phyloP scores from a whole-genome alignment of 768 basidiomycete genomes.

The Hygrocybe punicea region DNA sequence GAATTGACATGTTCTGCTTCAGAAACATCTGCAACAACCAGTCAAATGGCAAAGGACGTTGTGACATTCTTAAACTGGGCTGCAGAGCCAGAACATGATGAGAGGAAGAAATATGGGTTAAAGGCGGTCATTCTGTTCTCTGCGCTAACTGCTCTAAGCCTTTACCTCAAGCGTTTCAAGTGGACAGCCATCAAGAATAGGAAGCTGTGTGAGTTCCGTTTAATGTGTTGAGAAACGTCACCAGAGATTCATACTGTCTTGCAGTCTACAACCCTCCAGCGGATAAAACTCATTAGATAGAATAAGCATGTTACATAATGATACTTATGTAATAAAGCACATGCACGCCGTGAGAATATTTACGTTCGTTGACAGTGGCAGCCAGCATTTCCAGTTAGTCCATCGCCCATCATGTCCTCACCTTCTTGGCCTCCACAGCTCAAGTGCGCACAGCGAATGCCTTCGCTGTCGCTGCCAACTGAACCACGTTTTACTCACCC shows the following conservation, averaged over 20 bases:
- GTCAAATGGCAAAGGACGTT: slow-evolving; percentile 99
- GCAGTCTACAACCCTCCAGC: slow-evolving; percentile 62
- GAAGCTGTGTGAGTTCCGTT: slow-evolving; percentile 69
- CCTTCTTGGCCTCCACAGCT: slow-evolving; percentile 80
- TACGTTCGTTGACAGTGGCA: background rate
- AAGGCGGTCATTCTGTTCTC: slow-evolving; percentile 96
- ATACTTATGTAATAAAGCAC: background rate
- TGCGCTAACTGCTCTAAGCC: slow-evolving; percentile 67
- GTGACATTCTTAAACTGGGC: slow-evolving; percentile 95
- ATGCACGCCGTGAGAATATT: slow-evolving; percentile 2
- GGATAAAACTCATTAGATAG: slow-evolving; percentile 59
- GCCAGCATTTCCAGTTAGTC: background rate
- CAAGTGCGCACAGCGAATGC: slow-evolving; percentile 48
- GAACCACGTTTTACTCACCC: background rate
- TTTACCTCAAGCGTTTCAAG: slow-evolving; percentile 96
- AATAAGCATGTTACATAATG: slow-evolving; percentile 10
- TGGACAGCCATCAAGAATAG: slow-evolving; percentile 90
- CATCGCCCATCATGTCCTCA: slow-evolving; percentile 51
- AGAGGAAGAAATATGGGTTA: slow-evolving; percentile 94
- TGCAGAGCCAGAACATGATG: slow-evolving; percentile 96
- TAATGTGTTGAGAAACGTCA: background rate
- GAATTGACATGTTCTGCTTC: slow-evolving; percentile 2
- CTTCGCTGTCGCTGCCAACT: background rate
- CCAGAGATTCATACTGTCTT: background rate
- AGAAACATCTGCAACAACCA: slow-evolving; percentile 95